A percentile compares a stretch with the other conserved stretches of the same genome.
Conservation (phyloP, 805 yeast species). For the Diddensiella transvaalensis region DNA sequence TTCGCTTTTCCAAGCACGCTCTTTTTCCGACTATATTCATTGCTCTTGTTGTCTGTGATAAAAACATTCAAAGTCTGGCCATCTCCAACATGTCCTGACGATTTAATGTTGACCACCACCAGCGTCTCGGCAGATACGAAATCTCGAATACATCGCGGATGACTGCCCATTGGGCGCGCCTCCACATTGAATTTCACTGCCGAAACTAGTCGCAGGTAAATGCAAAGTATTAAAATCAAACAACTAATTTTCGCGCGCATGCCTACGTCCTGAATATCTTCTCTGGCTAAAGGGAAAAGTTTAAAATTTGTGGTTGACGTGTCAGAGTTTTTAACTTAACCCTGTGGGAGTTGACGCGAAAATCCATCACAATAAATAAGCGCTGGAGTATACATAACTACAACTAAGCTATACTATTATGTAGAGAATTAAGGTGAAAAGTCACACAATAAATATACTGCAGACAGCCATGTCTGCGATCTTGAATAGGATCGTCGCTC, state of each 20-base stretch:
- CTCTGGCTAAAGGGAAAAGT: neutral
- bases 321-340: too few relatives aligned
- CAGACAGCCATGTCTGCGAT: too few relatives aligned
- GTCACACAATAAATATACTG: too few relatives aligned
- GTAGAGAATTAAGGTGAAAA: too few relatives aligned
- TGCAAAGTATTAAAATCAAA: constrained; percentile 1
- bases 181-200: constrained; percentile 34
- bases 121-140: constrained; percentile 80
- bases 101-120: constrained; percentile 77
- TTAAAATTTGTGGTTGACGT: constrained; percentile 2
- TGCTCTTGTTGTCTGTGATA: constrained; percentile 67
- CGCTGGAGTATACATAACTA: too few relatives aligned
- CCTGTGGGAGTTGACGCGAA: too few relatives aligned
- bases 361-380: too few relatives aligned
- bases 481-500: too few relatives aligned
- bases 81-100: constrained; percentile 76
- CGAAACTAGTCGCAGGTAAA: constrained; percentile 8
- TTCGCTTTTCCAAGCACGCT: constrained; percentile 69
- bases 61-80: constrained; percentile 74
- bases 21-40: constrained; percentile 74
- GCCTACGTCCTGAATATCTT: neutral
- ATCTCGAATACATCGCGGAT: constrained; percentile 85
- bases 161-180: constrained; percentile 28
- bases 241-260: neutral
- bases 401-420: too few relatives aligned